Evolutionary conservation across 2,329 filamentous ascomycete genomes (phyloP).

Genomic region (Neobulgaria alba): DNA sequence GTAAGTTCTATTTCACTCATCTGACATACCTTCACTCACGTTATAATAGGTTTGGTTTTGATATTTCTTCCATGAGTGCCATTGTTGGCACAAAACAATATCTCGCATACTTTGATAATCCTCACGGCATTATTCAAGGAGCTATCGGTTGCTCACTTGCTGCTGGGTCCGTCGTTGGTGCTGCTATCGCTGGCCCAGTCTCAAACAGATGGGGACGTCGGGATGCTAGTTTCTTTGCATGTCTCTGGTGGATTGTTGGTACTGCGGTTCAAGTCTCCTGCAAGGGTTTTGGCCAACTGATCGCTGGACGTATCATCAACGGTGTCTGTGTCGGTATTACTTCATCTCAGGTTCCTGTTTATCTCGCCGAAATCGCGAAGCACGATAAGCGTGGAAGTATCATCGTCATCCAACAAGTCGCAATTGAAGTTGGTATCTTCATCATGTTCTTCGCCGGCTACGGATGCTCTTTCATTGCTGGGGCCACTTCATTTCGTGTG

Average conservation of each 20-base stretch:
- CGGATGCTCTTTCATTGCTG: conserved; percentile 35
- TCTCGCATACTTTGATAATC: conserved; percentile 41
- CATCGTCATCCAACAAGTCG: conserved; percentile 38
- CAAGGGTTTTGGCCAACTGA: conserved; percentile 55
- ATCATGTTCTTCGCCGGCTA: conserved; percentile 43
- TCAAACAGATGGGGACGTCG: conserved; percentile 39
- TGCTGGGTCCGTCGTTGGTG: conserved; percentile 40
- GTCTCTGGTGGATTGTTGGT: conserved; percentile 37
- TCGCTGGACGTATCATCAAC: conserved; percentile 62
- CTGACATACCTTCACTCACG: not conserved
- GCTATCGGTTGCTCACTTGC: conserved; percentile 41
- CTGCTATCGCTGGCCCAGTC: conserved; percentile 35
- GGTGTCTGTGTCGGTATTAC: conserved; percentile 64
- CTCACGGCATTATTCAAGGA: conserved; percentile 31
- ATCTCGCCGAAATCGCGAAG: conserved; percentile 46
- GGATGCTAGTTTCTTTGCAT: conserved; percentile 38
- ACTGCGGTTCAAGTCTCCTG: conserved; percentile 42
- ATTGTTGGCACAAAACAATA: conserved; percentile 43
- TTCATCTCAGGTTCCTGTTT: conserved; percentile 64
- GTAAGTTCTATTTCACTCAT: conserved; percentile 7
- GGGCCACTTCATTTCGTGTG: conserved; percentile 39
- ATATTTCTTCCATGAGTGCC: conserved; percentile 46
- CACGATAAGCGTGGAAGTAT: conserved; percentile 35
- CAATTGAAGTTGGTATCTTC: conserved; percentile 39
- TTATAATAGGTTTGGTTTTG: conserved; percentile 39